Base-by-base conservation (phyloP, 345 rosid species). In the Corymbia maculata region DNA sequence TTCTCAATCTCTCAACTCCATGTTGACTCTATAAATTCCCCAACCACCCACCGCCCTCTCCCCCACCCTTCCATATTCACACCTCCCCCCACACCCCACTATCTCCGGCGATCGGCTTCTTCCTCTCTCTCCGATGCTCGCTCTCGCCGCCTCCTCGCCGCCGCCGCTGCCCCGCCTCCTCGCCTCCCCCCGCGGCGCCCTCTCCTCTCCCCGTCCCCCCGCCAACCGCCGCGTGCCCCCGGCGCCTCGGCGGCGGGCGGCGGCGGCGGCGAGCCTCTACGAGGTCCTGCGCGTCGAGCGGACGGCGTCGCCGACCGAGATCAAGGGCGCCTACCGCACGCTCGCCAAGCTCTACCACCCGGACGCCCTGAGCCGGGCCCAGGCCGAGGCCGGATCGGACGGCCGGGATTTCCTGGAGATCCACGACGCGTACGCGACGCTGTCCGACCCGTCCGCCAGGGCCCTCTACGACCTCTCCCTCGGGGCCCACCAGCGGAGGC, bases 371-470 rank as follows among this genome's bases (percentile, higher is more conserved):
- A 45, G 87, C 42, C 30, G 30, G 1, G 59, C n/a, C 68, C 51
- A 86, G 70, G 15, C 86, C 26, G 68, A 86, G 70, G 15, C 86
- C 26, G 12, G 88, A 13, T 85, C 94, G 16, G 95, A 93, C 87
- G 97, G 96, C 6, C 79, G 91, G 26, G 94, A 93, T 87, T 96
- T 96, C 88, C 94, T 96, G 61, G 92, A 94, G 94, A 94, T 96
- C 86, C 96, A 93, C 13, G 91, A 94, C 88, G 98, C 98, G 7
- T 96, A 96, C 87, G 93, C 93, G 51, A 96, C 96, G 86, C 89
- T 96, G 15, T 94, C 96, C 84, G 98, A 96, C 93, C 98, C 97
- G 68, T 91, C 92, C 8, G 93, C 97, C 9, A 94, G 98, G 91
- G 95, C 96, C 79, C 87, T 93, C 44, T 96, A 96, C 66, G 98